These are phyloP conservation scores for Fusarium staphyleae DNA, from an alignment of 2,329 filamentous ascomycete species.

Conservation along the genomic window DNA sequence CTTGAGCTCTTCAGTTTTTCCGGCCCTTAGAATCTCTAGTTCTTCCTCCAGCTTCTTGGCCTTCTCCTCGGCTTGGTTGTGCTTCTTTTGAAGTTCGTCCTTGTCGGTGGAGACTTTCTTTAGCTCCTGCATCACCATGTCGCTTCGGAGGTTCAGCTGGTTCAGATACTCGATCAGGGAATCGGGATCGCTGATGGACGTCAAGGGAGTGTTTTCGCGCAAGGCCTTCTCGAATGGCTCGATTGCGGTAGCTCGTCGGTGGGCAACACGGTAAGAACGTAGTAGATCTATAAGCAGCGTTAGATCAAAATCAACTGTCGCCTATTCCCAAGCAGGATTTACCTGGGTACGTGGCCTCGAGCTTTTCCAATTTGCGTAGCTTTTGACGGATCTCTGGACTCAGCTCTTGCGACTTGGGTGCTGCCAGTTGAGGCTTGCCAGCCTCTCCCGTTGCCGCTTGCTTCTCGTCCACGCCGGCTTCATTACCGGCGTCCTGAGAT, in stretches of 20 bases:
- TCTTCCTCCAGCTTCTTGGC: slow-evolving; percentile 69
- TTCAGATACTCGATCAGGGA: slow-evolving; percentile 89
- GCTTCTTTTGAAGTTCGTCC: slow-evolving; percentile 79
- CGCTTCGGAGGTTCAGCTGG: slow-evolving; percentile 82
- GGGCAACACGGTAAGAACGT: slow-evolving; percentile 89
- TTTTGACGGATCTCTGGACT: slow-evolving; percentile 77
- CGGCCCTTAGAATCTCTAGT: slow-evolving; percentile 57
- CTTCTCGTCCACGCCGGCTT: slow-evolving; percentile 32
- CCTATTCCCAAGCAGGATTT: slow-evolving; percentile 31
- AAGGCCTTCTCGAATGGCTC: slow-evolving; percentile 92
- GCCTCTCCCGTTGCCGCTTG: slow-evolving; percentile 24
- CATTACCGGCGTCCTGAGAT: slow-evolving; percentile 15
- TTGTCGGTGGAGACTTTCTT: slow-evolving; percentile 85
- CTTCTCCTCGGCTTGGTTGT: slow-evolving; percentile 71
- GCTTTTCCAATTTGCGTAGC: slow-evolving; percentile 85
- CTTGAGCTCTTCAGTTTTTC: slow-evolving; percentile 37
- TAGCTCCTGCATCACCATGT: slow-evolving; percentile 94
- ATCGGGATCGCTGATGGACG: slow-evolving; percentile 84
- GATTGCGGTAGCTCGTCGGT: slow-evolving; percentile 84
- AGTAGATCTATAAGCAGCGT: slow-evolving; percentile 67
- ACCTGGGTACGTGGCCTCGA: slow-evolving; percentile 89
- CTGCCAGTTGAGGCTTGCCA: slow-evolving; percentile 23
- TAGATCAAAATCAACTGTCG: background rate
- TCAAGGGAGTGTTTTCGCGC: slow-evolving; percentile 89
- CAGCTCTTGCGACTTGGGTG: slow-evolving; percentile 58